Conservation (phyloP, 495 filamentous ascomycete genomes). For the Hypoxylon lenormandii region DNA sequence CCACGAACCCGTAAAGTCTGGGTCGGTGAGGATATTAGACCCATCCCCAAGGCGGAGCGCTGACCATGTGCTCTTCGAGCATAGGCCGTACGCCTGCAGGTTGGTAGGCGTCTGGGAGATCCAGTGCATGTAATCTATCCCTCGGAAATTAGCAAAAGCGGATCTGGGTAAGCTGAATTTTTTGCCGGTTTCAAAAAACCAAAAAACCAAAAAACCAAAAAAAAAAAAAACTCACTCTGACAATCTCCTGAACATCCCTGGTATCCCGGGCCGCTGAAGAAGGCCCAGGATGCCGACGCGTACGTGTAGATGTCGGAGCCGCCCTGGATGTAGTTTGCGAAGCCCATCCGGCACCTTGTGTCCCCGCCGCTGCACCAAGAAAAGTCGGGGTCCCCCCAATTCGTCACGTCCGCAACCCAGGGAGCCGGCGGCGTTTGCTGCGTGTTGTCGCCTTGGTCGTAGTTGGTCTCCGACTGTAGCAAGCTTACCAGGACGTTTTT, state of each 20-base stretch:
- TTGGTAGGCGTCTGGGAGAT: slow-evolving; percentile 50
- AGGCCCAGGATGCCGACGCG: slow-evolving; percentile 74
- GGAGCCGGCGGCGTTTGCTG: slow-evolving; percentile 59
- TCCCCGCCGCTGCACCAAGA: slow-evolving; percentile 54
- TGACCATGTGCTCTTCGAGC: slow-evolving; percentile 50
- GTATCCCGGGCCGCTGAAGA: slow-evolving; percentile 68
- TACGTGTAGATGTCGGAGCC: slow-evolving; percentile 67
- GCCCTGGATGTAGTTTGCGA: slow-evolving; percentile 71
- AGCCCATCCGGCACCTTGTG: slow-evolving; percentile 63
- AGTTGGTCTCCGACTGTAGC: slow-evolving; percentile 91
- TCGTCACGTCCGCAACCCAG: slow-evolving; percentile 59
- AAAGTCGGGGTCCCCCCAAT: slow-evolving; percentile 69
- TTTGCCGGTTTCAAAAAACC: too few species aligned
- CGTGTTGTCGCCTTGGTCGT: slow-evolving; percentile 84
- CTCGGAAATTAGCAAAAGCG: slow-evolving; percentile 20
- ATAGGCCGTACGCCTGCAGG: slow-evolving; percentile 57
- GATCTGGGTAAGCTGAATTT: slow-evolving; percentile 3
- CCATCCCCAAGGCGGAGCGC: slow-evolving; percentile 50
- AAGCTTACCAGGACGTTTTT: slow-evolving; percentile 80
- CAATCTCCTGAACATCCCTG: slow-evolving; percentile 53
- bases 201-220: too few species aligned
- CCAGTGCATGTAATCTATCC: slow-evolving; percentile 55
- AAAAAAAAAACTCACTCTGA: slow-evolving; percentile 52
- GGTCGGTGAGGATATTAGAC: slow-evolving; percentile 47
- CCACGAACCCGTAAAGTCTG: slow-evolving; percentile 66